Conservation (phyloP, 306 rosid genomes). For the Quercus bicolor region DNA sequence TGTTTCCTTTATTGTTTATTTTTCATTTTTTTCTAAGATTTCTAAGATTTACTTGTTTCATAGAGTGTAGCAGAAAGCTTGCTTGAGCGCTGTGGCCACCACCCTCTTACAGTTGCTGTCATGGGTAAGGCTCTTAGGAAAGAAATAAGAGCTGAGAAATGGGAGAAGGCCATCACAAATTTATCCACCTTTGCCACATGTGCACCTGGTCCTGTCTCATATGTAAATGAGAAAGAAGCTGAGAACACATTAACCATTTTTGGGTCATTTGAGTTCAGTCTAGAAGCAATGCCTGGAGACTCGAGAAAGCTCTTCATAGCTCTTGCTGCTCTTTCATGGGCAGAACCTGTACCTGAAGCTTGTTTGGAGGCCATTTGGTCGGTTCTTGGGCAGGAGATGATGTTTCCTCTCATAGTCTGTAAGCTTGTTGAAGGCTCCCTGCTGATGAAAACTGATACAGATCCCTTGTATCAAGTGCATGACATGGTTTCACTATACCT, state of each 20-base stretch:
- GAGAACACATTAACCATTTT: constrained; percentile 33
- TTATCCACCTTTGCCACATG: constrained; percentile 29
- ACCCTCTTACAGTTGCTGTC: constrained; percentile 34
- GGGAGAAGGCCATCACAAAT: constrained; percentile 34
- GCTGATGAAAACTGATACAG: constrained; percentile 30
- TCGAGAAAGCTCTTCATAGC: constrained; percentile 27
- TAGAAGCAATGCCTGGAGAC: constrained; percentile 33
- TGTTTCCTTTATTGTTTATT: background rate
- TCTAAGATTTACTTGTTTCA: background rate
- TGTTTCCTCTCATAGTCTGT: constrained; percentile 26
- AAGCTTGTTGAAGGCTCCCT: constrained; percentile 35
- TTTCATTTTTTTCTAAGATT: background rate
- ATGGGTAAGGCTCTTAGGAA: constrained; percentile 37
- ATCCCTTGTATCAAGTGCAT: constrained; percentile 28
- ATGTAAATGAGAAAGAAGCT: constrained; percentile 37
- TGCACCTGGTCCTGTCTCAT: constrained; percentile 35
- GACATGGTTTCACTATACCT: constrained; percentile 35
- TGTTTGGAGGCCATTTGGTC: constrained; percentile 37
- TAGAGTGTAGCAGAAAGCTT: constrained; percentile 27
- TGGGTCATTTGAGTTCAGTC: constrained; percentile 37
- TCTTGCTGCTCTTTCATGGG: constrained; percentile 33
- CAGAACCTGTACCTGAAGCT: constrained; percentile 30
- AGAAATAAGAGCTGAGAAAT: constrained; percentile 29
- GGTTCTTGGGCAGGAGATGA: constrained; percentile 21
- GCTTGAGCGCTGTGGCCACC: constrained; percentile 33